phyloP scores from a whole-genome alignment of 805 yeast genomes.

The Crinitomyces ghanaensis region DNA sequence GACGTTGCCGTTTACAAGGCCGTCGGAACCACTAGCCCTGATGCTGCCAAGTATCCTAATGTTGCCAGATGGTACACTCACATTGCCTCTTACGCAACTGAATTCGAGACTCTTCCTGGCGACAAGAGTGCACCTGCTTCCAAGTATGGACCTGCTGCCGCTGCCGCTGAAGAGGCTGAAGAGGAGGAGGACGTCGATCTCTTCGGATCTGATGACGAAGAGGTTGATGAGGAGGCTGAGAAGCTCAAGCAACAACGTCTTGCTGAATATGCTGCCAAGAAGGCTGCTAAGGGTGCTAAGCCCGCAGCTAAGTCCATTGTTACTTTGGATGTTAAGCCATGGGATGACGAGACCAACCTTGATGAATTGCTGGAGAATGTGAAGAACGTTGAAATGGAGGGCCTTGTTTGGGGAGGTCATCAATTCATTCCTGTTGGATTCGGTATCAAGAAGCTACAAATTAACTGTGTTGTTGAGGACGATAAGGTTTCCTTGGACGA shows the following conservation, averaged over 20 bases:
- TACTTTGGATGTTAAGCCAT: constrained; percentile 96
- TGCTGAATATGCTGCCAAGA: constrained; percentile 95
- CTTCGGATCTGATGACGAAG: constrained; percentile 91
- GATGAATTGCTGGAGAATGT: constrained; percentile 80
- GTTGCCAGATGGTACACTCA: constrained; percentile 98
- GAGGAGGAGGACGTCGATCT: constrained; percentile 90
- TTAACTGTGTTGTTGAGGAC: constrained; percentile 97
- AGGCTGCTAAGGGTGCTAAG: constrained; percentile 94
- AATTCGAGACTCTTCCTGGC: constrained; percentile 67
- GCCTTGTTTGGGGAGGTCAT: constrained; percentile 97
- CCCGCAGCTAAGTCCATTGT: constrained; percentile 98
- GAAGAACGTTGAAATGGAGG: constrained; percentile 76
- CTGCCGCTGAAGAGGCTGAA: constrained; percentile 55
- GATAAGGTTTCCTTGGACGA: constrained; percentile 89
- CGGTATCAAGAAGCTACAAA: constrained; percentile 99
- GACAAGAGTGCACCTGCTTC: constrained; percentile 35
- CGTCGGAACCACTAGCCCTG: constrained; percentile 39
- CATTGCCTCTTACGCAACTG: constrained; percentile 85
- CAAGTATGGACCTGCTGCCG: constrained; percentile 37
- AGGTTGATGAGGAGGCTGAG: constrained; percentile 95
- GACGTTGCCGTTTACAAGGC: constrained; percentile 92
- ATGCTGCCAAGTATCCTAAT: constrained; percentile 73
- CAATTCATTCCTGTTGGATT: constrained; percentile 94
- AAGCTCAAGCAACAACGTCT: constrained; percentile 93
- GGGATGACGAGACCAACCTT: constrained; percentile 99